phyloP scores from a whole-genome alignment of 257 asterid genomes.

The Solanum phureja region DNA sequence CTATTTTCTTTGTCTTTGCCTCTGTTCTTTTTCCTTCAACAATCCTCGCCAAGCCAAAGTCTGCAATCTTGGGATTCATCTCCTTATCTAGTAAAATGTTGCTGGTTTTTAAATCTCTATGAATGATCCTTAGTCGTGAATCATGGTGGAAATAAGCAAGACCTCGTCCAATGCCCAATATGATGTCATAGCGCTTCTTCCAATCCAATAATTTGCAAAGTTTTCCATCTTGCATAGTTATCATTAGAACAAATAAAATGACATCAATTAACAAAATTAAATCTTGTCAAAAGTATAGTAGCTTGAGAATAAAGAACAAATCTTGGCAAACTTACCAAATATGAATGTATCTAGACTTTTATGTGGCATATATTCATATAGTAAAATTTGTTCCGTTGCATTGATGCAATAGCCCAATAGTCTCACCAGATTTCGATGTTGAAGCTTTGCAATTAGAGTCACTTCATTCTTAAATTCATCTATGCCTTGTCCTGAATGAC shows the following conservation, averaged over 20 bases:
- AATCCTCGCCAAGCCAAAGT: conserved; percentile 7
- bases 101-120: background rate
- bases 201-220: background rate
- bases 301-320: background rate
- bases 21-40: background rate
- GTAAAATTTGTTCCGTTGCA: conserved; percentile 4
- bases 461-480: conserved; percentile 15
- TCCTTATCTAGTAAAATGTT: background rate
- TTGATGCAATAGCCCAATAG: conserved; percentile 10
- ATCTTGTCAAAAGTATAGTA: no score
- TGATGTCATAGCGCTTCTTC: background rate
- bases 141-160: background rate
- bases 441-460: background rate
- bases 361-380: background rate
- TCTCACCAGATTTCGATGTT: background rate
- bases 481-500: conserved; percentile 15
- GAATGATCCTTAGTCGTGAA: background rate
- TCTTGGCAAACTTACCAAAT: background rate
- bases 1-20: background rate
- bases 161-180: background rate
- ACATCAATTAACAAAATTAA: background rate
- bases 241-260: background rate
- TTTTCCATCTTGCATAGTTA: background rate
- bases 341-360: background rate
- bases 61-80: background rate